A percentile compares a stretch with the other conserved stretches of the same genome.
phyloP scores from a whole-genome alignment of 192 early-diverging fungal genomes.

The Coemansia sp. region DNA sequence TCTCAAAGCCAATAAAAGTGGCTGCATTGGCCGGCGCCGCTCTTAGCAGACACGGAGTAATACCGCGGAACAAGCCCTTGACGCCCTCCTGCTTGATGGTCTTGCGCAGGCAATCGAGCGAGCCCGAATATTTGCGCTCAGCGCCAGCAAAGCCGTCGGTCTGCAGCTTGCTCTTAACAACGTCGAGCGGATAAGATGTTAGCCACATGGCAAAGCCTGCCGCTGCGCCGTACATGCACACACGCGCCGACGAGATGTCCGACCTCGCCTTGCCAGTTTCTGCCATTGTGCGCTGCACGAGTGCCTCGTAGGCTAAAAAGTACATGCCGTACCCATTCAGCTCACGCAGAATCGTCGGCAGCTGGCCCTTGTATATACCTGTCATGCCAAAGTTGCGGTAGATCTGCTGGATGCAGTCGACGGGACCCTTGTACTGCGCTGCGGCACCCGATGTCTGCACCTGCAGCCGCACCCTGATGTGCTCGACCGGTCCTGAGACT shows the following conservation, averaged over 20 bases:
- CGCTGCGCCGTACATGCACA: constrained; percentile 77
- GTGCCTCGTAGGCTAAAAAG: constrained; percentile 88
- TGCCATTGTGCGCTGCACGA: constrained; percentile 75
- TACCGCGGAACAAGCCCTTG: constrained; percentile 82
- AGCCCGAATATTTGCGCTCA: constrained; percentile 67
- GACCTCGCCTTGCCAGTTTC: constrained; percentile 57
- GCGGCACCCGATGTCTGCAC: constrained; percentile 71
- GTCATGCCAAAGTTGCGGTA: constrained; percentile 68
- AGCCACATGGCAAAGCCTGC: constrained; percentile 83
- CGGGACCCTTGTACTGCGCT: constrained; percentile 66
- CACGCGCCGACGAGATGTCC: constrained; percentile 73
- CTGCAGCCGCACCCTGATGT: constrained; percentile 92
- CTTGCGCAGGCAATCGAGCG: constrained; percentile 78
- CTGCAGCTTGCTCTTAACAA: constrained; percentile 93
- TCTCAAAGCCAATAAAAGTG: constrained; percentile 87
- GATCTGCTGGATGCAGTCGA: constrained; percentile 81
- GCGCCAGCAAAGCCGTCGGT: constrained; percentile 75
- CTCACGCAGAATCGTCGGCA: constrained; percentile 81
- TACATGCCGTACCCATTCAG: constrained; percentile 92
- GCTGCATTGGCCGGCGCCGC: constrained; percentile 92
- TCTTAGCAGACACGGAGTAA: constrained; percentile 81
- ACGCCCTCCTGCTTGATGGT: constrained; percentile 75
- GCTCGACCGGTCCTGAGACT: constrained; percentile 91
- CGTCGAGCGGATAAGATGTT: constrained; percentile 89
- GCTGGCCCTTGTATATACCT: constrained; percentile 90